Percentiles rank a stretch among this genome's conserved stretches.
These are phyloP conservation scores for Exserohilum turcica DNA, from an alignment of 2,329 filamentous ascomycete species.

Conservation along the genomic window DNA sequence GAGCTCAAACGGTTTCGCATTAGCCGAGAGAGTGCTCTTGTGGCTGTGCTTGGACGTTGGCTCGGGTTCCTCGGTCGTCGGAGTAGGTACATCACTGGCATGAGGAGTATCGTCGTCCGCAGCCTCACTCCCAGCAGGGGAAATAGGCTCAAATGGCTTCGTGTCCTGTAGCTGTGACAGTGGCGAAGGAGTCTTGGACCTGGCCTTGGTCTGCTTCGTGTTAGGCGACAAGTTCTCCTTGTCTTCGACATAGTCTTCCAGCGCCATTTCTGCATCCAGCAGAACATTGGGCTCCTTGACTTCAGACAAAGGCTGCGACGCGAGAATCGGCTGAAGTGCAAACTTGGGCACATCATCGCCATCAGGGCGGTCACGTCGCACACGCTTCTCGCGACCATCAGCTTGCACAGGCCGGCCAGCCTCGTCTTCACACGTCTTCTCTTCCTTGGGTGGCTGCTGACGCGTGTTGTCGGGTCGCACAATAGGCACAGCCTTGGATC, in stretches of 20 bases:
- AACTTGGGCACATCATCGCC: slow-evolving; percentile 77
- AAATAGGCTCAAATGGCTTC: slow-evolving; percentile 16
- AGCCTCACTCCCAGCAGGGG: slow-evolving; percentile 9
- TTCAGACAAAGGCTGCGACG: slow-evolving; percentile 44
- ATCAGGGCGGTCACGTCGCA: slow-evolving; percentile 66
- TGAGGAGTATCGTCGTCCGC: slow-evolving; percentile 33
- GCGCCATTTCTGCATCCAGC: slow-evolving; percentile 26
- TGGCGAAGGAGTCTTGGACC: slow-evolving; percentile 36
- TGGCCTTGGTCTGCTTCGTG: slow-evolving; percentile 24
- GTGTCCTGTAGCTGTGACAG: slow-evolving; percentile 19
- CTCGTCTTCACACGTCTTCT: slow-evolving; percentile 51
- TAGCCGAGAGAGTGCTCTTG: slow-evolving; percentile 68
- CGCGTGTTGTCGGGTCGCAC: slow-evolving; percentile 62
- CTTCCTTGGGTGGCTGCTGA: slow-evolving; percentile 51
- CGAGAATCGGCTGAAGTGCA: slow-evolving; percentile 56
- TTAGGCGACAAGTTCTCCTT: slow-evolving; percentile 47
- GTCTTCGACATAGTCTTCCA: slow-evolving; percentile 35
- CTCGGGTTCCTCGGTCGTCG: slow-evolving; percentile 37
- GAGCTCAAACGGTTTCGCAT: slow-evolving; percentile 70
- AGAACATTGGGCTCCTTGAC: slow-evolving; percentile 32
- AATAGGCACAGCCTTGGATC: slow-evolving; percentile 84
- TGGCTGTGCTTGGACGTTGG: slow-evolving; percentile 30
- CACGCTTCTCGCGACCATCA: slow-evolving; percentile 75
- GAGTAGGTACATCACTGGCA: slow-evolving; percentile 36
- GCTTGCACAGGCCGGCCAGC: slow-evolving; percentile 67